A percentile compares a stretch with the other conserved stretches of the same genome.
Conservation (phyloP, 495 filamentous ascomycete genomes). For the Aspergillus heteromorphus region DNA sequence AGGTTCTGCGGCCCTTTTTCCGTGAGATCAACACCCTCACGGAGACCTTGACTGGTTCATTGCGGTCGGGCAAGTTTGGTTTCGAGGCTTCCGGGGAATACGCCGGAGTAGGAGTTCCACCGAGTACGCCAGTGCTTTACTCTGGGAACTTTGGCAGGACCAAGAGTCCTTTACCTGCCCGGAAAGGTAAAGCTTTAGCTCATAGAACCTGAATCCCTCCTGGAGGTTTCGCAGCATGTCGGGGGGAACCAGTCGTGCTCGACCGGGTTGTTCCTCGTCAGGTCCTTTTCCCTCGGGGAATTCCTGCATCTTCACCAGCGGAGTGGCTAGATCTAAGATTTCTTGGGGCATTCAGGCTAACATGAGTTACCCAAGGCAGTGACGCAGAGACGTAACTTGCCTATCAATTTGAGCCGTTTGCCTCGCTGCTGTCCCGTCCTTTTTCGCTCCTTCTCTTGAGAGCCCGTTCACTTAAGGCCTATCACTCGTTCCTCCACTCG, state of each 20-base stretch:
- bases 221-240: constrained; percentile 11
- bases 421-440: constrained; percentile 19
- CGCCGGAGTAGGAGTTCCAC: constrained; percentile 9
- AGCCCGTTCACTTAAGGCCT: not conserved
- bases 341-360: constrained; percentile 25
- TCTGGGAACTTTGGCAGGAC: constrained; percentile 14
- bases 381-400: constrained; percentile 24
- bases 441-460: constrained; percentile 4
- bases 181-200: constrained; percentile 37
- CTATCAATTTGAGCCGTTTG: constrained; percentile 16
- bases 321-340: constrained; percentile 17
- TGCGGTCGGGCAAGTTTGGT: constrained; percentile 37
- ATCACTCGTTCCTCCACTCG: constrained; percentile 49
- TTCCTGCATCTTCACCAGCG: constrained; percentile 10
- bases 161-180: constrained; percentile 9
- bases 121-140: constrained; percentile 16
- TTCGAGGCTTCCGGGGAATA: constrained; percentile 26
- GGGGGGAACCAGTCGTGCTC: constrained; percentile 1
- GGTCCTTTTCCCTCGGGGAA: constrained; percentile 4
- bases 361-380: constrained; percentile 26
- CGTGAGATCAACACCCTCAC: constrained; percentile 35
- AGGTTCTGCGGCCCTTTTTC: constrained; percentile 37
- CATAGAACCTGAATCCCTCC: constrained; percentile 9
- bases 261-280: constrained; percentile 9
- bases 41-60: constrained; percentile 49